phyloP scores from a whole-genome alignment of 495 filamentous ascomycete species.

The Xylaria longipes region DNA sequence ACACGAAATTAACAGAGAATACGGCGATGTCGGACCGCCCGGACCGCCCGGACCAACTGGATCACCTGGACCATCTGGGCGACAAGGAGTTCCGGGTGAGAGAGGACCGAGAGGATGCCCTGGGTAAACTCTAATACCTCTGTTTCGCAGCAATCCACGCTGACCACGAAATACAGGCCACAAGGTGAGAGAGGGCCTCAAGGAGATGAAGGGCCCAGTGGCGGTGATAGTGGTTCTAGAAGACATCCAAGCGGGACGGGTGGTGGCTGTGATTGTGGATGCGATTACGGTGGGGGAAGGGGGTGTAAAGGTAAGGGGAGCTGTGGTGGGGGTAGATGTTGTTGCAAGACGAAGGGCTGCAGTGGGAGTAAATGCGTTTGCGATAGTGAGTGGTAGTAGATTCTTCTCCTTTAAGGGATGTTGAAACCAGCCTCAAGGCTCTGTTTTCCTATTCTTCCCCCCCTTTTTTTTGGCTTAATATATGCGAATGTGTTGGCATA shows the following conservation, averaged over 20 bases:
- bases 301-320: background rate
- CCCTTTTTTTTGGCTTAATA: background rate
- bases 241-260: background rate
- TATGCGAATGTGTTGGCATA: background rate
- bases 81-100: slow-evolving; percentile 7
- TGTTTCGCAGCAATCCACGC: background rate
- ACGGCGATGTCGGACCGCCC: slow-evolving; percentile 2
- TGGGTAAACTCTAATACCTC: background rate
- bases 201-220: background rate
- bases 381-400: slow-evolving; percentile 2
- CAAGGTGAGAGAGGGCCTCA: slow-evolving; percentile 6
- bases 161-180: background rate
- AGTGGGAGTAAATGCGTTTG: background rate
- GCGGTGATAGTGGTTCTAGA: background rate
- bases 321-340: background rate
- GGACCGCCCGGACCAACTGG: slow-evolving; percentile 18
- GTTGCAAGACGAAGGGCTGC: background rate
- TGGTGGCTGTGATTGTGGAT: slow-evolving; percentile 5
- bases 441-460: too few species aligned
- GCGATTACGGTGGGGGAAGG: background rate
- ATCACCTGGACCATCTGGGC: slow-evolving; percentile 14
- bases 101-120: slow-evolving; percentile 1
- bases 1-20: background rate
- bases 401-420: too few species aligned
- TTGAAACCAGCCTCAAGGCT: background rate